phyloP scores from a whole-genome alignment of 495 filamentous ascomycete genomes.

The Talaromyces thailandensis region DNA sequence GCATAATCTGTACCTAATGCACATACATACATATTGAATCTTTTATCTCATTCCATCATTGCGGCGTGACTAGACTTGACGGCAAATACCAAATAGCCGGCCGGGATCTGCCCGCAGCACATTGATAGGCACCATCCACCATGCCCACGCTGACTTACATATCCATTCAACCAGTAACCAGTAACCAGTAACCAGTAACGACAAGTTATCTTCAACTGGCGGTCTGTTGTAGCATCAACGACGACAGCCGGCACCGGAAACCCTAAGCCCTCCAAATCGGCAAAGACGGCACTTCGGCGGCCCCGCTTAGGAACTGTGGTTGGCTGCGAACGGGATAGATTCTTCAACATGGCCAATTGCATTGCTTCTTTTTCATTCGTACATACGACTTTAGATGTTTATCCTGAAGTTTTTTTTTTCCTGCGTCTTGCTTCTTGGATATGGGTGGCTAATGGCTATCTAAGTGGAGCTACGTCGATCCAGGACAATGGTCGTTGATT shows the following conservation, averaged over 20 bases:
- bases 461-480: background rate
- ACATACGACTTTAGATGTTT: background rate
- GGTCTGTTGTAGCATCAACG: background rate
- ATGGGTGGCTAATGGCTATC: background rate
- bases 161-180: no score
- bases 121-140: background rate
- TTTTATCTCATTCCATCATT: background rate
- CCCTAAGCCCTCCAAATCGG: background rate
- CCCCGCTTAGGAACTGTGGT: background rate
- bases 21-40: background rate
- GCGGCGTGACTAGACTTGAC: no score
- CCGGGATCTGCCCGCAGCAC: background rate
- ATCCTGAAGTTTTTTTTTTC: background rate
- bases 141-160: no score
- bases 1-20: constrained; percentile 3
- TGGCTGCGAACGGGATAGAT: background rate
- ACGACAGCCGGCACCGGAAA: background rate
- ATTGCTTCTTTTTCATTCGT: background rate
- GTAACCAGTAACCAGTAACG: no score
- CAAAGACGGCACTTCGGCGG: background rate
- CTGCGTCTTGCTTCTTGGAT: no score
- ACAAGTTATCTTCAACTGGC: background rate
- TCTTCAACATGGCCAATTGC: background rate
- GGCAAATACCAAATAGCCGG: background rate
- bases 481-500: background rate